Evolutionary conservation across 306 rosid species (phyloP).

Genomic region (Pterocarpus santalinus): DNA sequence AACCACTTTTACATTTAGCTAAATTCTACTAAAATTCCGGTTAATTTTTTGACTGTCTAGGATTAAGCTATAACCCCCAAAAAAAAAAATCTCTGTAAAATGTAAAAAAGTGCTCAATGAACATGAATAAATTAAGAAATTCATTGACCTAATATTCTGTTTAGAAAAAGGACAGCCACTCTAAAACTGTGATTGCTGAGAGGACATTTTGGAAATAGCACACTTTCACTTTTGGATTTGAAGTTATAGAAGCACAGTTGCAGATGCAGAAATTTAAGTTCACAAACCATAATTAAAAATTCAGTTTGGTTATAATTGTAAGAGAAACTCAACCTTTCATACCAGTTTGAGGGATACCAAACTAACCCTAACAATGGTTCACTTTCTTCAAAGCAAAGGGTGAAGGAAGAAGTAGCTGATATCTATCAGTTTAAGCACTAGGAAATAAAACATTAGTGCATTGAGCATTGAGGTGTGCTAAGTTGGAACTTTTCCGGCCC

Average conservation of each 20-base stretch:
- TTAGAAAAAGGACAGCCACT: background rate
- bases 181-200: too few relatives aligned
- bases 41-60: too few relatives aligned
- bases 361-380: conserved; percentile 41
- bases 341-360: background rate
- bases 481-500: background rate
- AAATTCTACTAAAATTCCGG: too few relatives aligned
- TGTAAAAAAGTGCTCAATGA: background rate
- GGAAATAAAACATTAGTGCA: background rate
- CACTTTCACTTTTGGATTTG: too few relatives aligned
- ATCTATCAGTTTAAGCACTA: background rate
- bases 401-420: background rate
- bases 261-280: conserved; percentile 5
- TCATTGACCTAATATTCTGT: background rate
- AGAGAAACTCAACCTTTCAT: conserved; percentile 15
- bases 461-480: background rate
- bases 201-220: too few relatives aligned
- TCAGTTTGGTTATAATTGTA: background rate
- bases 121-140: background rate
- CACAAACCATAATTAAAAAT: conserved; percentile 36
- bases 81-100: background rate
- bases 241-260: background rate
- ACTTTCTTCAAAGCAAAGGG: background rate
- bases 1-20: too few relatives aligned
- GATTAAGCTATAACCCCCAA: too few relatives aligned